Evolutionary conservation across 495 filamentous ascomycete species (phyloP).

Genomic region (Annulohypoxylon nitens): DNA sequence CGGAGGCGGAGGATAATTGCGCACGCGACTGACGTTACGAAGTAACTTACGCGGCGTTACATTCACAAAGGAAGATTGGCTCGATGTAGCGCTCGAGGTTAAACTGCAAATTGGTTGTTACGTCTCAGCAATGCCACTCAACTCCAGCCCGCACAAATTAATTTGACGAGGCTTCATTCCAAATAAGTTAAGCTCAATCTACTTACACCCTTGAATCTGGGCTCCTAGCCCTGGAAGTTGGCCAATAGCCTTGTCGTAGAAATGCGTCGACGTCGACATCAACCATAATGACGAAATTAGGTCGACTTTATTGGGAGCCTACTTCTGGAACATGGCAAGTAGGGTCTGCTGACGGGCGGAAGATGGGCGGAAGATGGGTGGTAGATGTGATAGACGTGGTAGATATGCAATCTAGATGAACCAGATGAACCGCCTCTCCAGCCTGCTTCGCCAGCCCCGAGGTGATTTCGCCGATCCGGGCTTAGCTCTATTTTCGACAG

Average conservation of each 20-base stretch:
- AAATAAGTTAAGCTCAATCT: slow-evolving; percentile 11
- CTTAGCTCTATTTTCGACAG: slow-evolving; percentile 29
- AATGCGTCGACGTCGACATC: slow-evolving; percentile 55
- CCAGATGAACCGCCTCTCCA: not conserved
- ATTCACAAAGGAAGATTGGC: slow-evolving; percentile 37
- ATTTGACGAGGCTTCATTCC: slow-evolving; percentile 12
- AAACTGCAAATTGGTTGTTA: slow-evolving; percentile 29
- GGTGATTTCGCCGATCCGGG: slow-evolving; percentile 22
- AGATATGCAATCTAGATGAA: slow-evolving; percentile 24
- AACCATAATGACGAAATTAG: slow-evolving; percentile 52
- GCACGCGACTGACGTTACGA: slow-evolving; percentile 28
- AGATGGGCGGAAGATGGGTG: slow-evolving; percentile 1
- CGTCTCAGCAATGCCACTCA: slow-evolving; percentile 30
- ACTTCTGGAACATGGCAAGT: slow-evolving; percentile 40
- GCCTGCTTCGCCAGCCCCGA: slow-evolving; percentile 31
- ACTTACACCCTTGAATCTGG: slow-evolving; percentile 56
- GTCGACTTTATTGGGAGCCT: slow-evolving; percentile 30
- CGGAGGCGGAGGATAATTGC: slow-evolving; percentile 55
- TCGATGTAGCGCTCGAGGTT: slow-evolving; percentile 24
- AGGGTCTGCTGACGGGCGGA: slow-evolving; percentile 6
- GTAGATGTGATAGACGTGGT: not conserved
- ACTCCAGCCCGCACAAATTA: not conserved
- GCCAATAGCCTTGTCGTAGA: slow-evolving; percentile 59
- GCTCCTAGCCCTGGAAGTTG: slow-evolving; percentile 58
- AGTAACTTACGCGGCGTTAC: slow-evolving; percentile 26